Evolutionary conservation across 2,329 filamentous ascomycete species (phyloP), one percentile per base, ranked within the genome.

Genomic region (Zopfia rhizophila): DNA sequence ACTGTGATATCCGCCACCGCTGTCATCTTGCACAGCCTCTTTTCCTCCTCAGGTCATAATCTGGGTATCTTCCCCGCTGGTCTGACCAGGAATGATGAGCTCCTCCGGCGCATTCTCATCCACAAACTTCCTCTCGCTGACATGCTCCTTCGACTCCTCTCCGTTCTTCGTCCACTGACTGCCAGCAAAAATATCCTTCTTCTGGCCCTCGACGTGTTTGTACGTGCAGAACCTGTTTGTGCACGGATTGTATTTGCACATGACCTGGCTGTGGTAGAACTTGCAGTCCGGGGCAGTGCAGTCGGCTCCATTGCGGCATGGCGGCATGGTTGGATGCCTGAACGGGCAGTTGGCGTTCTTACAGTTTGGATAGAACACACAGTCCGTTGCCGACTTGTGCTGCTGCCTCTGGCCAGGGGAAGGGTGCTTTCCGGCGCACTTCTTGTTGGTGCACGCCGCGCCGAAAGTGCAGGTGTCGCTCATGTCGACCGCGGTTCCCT

Each of bases 161-260:
- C 66, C 67, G 21, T 62, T 59, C 48, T 69, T 68, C 7, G 59
- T 82, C 93, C 93, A 97, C 19, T 95, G 90, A 75, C 96, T 97
- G 71, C 95, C 90, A 51, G 87, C 83, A 73, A 91, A 93, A 11
- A 83, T 84, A 38, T 89, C 91, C 60, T 90, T 85, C 76, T 83
- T 82, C 67, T 99, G 94, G 10, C 93, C 94, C 42, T 95, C 91
- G 28, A 86, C 88, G 72, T 99, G 94, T 72, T 91, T 91, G 77
- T 91, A 97, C 4, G 86, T 81, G 71, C 94, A 99, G 60, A 78
- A 82, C n/a, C 88, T 83, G 75, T 97, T 97, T 54, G 91, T 83
- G 74, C 94, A 99, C 1, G 93, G 94, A 59, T 86, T 92, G 76
- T 89, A 97, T 69, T 86, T 91, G 85, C 94, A 99, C 70, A 88